phyloP scores from a whole-genome alignment of 2,329 filamentous ascomycete species.

The Aureobasidium sp. region DNA sequence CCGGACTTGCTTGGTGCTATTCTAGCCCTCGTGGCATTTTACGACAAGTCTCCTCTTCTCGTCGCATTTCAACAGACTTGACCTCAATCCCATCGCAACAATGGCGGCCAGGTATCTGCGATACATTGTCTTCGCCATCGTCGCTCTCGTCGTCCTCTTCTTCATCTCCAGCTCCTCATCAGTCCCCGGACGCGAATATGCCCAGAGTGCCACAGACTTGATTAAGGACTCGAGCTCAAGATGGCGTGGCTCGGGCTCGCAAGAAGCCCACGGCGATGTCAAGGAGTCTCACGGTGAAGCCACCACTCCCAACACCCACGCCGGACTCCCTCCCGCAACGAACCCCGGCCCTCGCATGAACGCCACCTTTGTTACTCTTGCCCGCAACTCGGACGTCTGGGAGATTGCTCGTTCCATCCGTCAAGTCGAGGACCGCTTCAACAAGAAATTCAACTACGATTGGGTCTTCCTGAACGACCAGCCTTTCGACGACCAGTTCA shows the following conservation, averaged over 20 bases:
- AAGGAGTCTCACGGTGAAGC: slow-evolving; percentile 8
- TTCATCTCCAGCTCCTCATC: slow-evolving; percentile 62
- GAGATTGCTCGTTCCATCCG: slow-evolving; percentile 94
- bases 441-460: slow-evolving; percentile 92
- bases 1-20: not conserved
- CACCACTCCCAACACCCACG: slow-evolving; percentile 26
- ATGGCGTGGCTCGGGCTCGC: slow-evolving; percentile 19
- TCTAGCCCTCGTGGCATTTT: slow-evolving; percentile 5
- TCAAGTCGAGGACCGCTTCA: slow-evolving; percentile 96
- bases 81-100: slow-evolving; percentile 28
- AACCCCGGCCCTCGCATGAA: slow-evolving; percentile 73
- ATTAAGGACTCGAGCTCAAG: slow-evolving; percentile 23
- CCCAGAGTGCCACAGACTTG: slow-evolving; percentile 26
- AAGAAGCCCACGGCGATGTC: slow-evolving; percentile 13
- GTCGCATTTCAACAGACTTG: not conserved
- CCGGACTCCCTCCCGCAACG: slow-evolving; percentile 34
- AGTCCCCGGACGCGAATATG: slow-evolving; percentile 22
- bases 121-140: slow-evolving; percentile 70
- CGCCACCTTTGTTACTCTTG: slow-evolving; percentile 93
- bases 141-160: slow-evolving; percentile 68
- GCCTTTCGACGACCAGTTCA: slow-evolving; percentile 88
- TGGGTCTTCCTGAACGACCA: slow-evolving; percentile 99
- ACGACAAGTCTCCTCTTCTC: not conserved
- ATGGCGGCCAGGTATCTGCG: slow-evolving; percentile 64
- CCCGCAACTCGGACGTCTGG: slow-evolving; percentile 90